Base-by-base conservation (phyloP, 192 early-diverging fungal genomes). In the Dimargaris xerosporica region DNA sequence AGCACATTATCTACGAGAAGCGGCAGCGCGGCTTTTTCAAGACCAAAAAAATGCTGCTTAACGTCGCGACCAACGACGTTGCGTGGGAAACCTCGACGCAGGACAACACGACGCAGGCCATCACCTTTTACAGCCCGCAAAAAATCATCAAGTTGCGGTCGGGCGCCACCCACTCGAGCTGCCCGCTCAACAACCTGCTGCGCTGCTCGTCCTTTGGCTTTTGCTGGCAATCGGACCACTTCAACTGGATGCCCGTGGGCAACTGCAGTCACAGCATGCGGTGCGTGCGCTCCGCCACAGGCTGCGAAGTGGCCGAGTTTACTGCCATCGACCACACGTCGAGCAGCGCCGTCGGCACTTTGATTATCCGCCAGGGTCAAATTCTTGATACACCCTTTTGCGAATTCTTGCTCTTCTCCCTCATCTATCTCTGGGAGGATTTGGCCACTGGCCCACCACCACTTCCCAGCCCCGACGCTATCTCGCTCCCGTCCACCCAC, bases 241-340 rank as follows among this genome's bases (percentile, higher is more conserved):
- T 42, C 58, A 60, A 60, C 39, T 60, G 58, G 58, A 6, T 60
- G 28, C 58, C 58, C 28, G 19, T 39, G 7, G 58, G 58, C n/a
- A 60, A 41, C 42, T 17, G 58, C 43, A 28, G 26, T 28, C 58
- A 60, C 26, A 44, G n/a, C 42, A 44, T 60, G 31, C 31, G 15
- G 21, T 60, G 58, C 42, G 16, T 25, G 17, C 58, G 58, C 26
- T 30, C 58, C 34, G 58, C 58, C n/a, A 60, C 58, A 17, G 58
- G 58, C 15, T 60, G 58, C 23, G 58, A 60, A 34, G 58, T 60
- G 43, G 58, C 58, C 11, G 58, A 60, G 26, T 60, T 60, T 44
- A 60, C 42, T 11, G 41, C 41, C 34, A 25, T 39, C 7, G n/a
- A 30, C 10, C 15, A n/a, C 41, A 5, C 16, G 34, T 31, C 25